phyloP scores from a whole-genome alignment of 352 stramenopile species.

The Globisporangium nagaii region DNA sequence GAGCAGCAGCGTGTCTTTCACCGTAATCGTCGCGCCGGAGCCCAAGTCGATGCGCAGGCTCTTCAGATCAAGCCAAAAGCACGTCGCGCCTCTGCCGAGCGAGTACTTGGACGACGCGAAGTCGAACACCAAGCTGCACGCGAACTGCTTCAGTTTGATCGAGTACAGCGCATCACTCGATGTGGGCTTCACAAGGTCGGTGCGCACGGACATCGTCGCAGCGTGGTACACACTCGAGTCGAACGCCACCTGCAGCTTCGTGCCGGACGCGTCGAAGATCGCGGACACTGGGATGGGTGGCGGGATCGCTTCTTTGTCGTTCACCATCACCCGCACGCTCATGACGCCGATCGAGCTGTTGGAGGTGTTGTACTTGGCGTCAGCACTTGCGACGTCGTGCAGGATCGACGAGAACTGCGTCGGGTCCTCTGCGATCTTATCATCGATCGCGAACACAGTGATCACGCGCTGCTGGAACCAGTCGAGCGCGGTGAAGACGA shows the following conservation, averaged over 20 bases:
- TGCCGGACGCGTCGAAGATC: slow-evolving; percentile 44
- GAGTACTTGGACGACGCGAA: slow-evolving; percentile 24
- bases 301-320: slow-evolving; percentile 52
- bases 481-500: slow-evolving; percentile 66
- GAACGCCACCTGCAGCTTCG: slow-evolving; percentile 50
- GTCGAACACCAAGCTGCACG: slow-evolving; percentile 43
- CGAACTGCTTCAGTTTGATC: slow-evolving; percentile 36
- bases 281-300: slow-evolving; percentile 44
- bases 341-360: slow-evolving; percentile 40
- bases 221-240: slow-evolving; percentile 66
- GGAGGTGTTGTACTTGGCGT: slow-evolving; percentile 59
- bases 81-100: slow-evolving; percentile 30
- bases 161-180: slow-evolving; percentile 16
- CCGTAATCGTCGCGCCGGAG: slow-evolving; percentile 30
- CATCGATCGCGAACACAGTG: slow-evolving; percentile 55
- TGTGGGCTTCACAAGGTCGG: neutral
- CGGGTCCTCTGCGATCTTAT: slow-evolving; percentile 46
- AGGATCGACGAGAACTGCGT: slow-evolving; percentile 52
- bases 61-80: slow-evolving; percentile 52
- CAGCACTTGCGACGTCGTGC: slow-evolving; percentile 36
- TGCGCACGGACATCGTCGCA: slow-evolving; percentile 44
- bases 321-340: slow-evolving; percentile 46
- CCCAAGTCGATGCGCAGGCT: slow-evolving; percentile 47
- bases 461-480: slow-evolving; percentile 39
- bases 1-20: slow-evolving; percentile 35